Conservation (phyloP, 352 stramenopile genomes). For the Thraustochytrium striatum region DNA sequence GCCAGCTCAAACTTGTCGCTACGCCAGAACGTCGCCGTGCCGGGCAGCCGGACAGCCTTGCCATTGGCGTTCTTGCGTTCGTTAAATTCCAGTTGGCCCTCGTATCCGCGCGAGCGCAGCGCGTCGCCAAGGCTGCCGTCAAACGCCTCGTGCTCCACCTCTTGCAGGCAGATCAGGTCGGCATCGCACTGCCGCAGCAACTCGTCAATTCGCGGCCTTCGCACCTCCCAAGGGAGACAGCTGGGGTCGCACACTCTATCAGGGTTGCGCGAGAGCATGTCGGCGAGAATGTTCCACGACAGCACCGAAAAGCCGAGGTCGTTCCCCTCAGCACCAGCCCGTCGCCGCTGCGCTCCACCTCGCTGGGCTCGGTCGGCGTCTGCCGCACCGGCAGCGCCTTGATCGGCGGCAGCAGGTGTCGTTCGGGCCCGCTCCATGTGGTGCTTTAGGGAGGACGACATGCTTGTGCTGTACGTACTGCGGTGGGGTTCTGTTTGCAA, state of each 20-base stretch:
- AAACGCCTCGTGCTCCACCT: not conserved
- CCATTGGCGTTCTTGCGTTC: not conserved
- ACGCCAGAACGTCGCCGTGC: not conserved
- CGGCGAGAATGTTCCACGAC: constrained; percentile 27
- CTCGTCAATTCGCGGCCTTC: not conserved
- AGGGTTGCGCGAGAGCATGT: not conserved
- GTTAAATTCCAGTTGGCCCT: not conserved
- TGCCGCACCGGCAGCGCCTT: not conserved
- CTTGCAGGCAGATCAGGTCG: constrained; percentile 33
- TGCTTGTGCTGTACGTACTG: too few relatives aligned
- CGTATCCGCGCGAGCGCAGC: not conserved
- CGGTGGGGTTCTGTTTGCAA: too few relatives aligned
- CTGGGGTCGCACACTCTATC: not conserved
- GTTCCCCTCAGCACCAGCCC: too few relatives aligned
- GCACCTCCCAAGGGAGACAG: not conserved
- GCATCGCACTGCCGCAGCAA: not conserved
- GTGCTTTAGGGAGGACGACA: not conserved
- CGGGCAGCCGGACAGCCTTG: not conserved
- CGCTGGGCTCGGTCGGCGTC: not conserved
- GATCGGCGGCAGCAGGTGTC: not conserved
- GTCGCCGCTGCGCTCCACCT: not conserved
- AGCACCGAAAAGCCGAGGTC: not conserved
- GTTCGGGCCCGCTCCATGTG: not conserved
- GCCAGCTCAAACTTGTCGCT: constrained; percentile 17
- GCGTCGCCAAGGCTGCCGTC: not conserved